phyloP scores from a whole-genome alignment of 2,329 filamentous ascomycete species.

The Allantophomopsis cytisporea region DNA sequence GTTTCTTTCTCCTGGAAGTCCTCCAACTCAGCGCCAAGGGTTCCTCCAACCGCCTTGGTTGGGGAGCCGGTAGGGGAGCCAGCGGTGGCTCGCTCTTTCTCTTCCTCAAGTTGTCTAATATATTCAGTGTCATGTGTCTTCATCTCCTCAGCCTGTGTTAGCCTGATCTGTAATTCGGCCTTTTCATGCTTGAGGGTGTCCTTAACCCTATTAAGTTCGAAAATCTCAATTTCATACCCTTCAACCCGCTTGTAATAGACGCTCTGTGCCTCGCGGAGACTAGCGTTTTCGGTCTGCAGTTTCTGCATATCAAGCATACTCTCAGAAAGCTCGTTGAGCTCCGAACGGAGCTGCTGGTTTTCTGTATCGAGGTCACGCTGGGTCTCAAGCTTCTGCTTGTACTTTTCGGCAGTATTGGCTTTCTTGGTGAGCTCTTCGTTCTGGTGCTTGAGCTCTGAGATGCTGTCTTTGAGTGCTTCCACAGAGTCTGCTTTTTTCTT shows the following conservation, averaged over 20 bases:
- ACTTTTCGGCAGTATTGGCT: conserved; percentile 47
- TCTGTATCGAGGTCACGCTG: conserved; percentile 41
- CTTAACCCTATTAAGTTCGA: conserved; percentile 25
- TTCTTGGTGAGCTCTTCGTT: conserved; percentile 46
- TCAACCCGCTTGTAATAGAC: conserved; percentile 22
- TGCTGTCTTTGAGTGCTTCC: conserved; percentile 41
- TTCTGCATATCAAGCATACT: conserved; percentile 23
- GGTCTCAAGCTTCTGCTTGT: conserved; percentile 47
- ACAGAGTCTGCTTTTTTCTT: conserved; percentile 30
- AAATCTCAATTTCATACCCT: conserved; percentile 17
- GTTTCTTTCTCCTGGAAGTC: conserved; percentile 36
- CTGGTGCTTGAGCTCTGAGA: conserved; percentile 43
- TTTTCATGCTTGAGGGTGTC: conserved; percentile 31
- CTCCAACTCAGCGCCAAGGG: conserved; percentile 26
- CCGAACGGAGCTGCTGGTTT: conserved; percentile 38
- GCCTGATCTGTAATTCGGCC: conserved; percentile 8
- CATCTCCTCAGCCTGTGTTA: conserved; percentile 20
- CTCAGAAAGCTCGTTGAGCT: conserved; percentile 37
- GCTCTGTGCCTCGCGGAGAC: conserved; percentile 19
- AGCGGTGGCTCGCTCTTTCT: conserved; percentile 23
- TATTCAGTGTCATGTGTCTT: conserved; percentile 29
- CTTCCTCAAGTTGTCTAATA: conserved; percentile 42
- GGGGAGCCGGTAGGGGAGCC: conserved; percentile 1
- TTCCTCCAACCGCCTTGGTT: conserved; percentile 6
- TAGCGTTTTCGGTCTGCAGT: conserved; percentile 13